Base-by-base conservation (phyloP, 495 filamentous ascomycete genomes). In the Aspergillus wentii region DNA sequence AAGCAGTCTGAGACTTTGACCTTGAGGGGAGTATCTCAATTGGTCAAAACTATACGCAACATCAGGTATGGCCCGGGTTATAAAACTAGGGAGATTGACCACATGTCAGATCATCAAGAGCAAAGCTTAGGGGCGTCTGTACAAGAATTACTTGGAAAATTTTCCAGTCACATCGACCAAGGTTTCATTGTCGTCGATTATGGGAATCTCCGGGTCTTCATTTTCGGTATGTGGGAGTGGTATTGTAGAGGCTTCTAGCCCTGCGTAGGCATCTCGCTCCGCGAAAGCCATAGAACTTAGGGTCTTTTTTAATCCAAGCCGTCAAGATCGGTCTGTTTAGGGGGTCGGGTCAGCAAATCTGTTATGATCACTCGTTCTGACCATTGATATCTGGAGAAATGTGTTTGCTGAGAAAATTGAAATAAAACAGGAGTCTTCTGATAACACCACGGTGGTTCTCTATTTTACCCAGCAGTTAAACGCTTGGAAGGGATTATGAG, bases 31-130 rank as follows among this genome's bases (percentile, higher is more conserved):
- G 11, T 77, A 83, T 36, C 83, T 71, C 28, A 94, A 74, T 52
- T 92, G 83, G 39, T 92, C 88, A 51, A 90, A 92, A 17, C 81
- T 85, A 52, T 79, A 75, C 8, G 84, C 78, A 23, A 78, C 66
- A 21, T 77, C 69, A n/a, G 55, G 51, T 20, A 94, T 73, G 3
- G 78, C 75, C 19, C 78, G 72, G 30, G 73, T 62, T 27, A 91
- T 69, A 57, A 78, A 88, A 44, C 82, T 86, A 52, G 43, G 35
- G 16, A 43, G 22, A 20, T 19, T 28, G 49, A 27, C 53, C 54
- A 35, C 2, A 29, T 2, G 25, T 46, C 49, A 45, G 51, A 43
- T 42, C 19, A 43, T 34, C 22, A 23, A 14, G n/a, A 19, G 31
- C 10, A n/a, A n/a, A n/a, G n/a, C n/a, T n/a, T n/a, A n/a, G n/a